Base-by-base conservation (phyloP, 2,329 filamentous ascomycete genomes). In the Claviceps arundinis region DNA sequence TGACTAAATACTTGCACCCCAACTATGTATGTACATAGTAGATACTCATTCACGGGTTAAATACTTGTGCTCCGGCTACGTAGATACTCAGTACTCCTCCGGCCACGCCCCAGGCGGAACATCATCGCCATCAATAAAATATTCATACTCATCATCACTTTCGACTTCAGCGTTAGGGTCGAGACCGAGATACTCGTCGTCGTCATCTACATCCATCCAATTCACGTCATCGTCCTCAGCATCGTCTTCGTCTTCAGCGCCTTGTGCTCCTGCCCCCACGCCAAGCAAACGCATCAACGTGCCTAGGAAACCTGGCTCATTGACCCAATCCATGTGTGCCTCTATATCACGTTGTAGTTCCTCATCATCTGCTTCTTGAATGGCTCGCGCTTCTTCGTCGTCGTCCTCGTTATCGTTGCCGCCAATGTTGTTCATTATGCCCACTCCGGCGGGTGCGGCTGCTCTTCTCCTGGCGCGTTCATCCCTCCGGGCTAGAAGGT, bases 31-130 rank as follows among this genome's bases (percentile, higher is more conserved):
- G 30, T 34, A 34, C 30, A 34, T 34, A 34, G 30, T 34, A 34
- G 30, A 34, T 11, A 34, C 30, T 34, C 30, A 34, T 34, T 34
- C 30, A 11, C 30, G 30, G 8, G 30, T 9, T 34, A 11, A 34
- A 34, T 34, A 11, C 9, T 34, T 34, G 30, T 9, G 30, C 3
- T 9, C 30, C 30, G 4, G 11, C 30, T 34, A 34, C 30, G 11
- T 34, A 11, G 9, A 4, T 11, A 11, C 9, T 34, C 30, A 34
- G 30, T 59, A 53, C 26, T 62, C 63, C n/a, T 59, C 61, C 16
- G 67, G 67, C 67, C 67, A 69, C 37, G 64, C 62, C 37, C 67
- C 67, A 13, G 67, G 67, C 11, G 64, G 42, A 7, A 24, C 50
- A 9, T 56, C 56, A 42, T 47, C 47, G 19, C 2, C 19, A 26